Base-by-base conservation (phyloP, 352 stramenopile species). In the Pythium insidiosum region DNA sequence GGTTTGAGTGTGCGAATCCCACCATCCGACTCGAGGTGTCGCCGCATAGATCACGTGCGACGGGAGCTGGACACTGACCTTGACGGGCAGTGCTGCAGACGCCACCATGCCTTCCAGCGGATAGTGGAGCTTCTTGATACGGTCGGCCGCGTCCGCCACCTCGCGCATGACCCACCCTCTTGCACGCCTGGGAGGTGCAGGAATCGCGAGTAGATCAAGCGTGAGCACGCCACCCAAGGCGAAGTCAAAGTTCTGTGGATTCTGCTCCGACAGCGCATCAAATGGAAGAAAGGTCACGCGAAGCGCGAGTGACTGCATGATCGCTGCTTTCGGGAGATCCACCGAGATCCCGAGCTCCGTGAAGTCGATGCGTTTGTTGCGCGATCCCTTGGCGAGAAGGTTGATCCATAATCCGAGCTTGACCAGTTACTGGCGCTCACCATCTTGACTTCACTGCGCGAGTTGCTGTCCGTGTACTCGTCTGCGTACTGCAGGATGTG, bases 321-420 rank as follows among this genome's bases (percentile, higher is more conserved):
- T 73, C 9, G 88, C 61, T 38, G 78, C 71, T 53, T 91, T 91
- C 0, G 78, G 75, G n/a, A 88, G 53, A 41, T 91, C 78, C 11
- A 91, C 68, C 15, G 59, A 63, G 5, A 82, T 45, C 6, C 75
- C 73, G 15, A 87, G 58, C 28, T 86, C 73, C 0, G 49, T 28
- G 30, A 91, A 91, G 46, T 91, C 75, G 22, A 91, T 77, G 20
- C 68, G 66, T 36, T 88, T 88, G 58, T 80, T 86, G 3, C 78
- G 75, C 6, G 66, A 84, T 0, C 73, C 74, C 56, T 86, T 88
- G 7, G 73, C 72, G 23, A 84, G 56, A 12, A 91, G 48, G 25
- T 91, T 88, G 10, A 88, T 54, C 78, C 78, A 91, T 21, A 88
- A 37, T 0, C 73, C 79, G 10, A 88, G 53, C 30, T 84, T 68